Base-by-base conservation (phyloP, 306 rosid genomes). In the Mucuna pruriens region DNA sequence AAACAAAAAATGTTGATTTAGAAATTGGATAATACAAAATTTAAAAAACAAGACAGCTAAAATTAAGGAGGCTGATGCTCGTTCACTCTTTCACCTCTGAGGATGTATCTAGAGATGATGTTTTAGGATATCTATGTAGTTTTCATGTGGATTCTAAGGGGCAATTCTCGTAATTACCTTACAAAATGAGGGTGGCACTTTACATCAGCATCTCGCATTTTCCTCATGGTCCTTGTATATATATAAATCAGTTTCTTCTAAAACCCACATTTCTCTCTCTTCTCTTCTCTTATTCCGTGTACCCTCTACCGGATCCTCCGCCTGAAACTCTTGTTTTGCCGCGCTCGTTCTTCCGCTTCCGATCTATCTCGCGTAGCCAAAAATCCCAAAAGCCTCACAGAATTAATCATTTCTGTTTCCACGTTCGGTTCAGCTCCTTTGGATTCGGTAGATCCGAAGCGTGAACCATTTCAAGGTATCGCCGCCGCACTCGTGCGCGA, bases 291-390 rank as follows among this genome's bases (percentile, higher is more conserved):
- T 6, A 16, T 62, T 40, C 77, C 55, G 63, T 78, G 83, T 39
- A 23, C 29, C 34, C 68, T 67, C 29, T 1, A n/a, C 71, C 26
- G 48, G 73, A 36, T 81, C 86, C 88, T 89, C 92, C 87, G 86
- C 77, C 73, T 16, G 38, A 58, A 64, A 25, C 72, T 61, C 67
- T 66, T 33, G 77, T 64, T 31, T 40, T 11, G 9, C 19, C 23
- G 45, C 12, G 74, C 71, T 57, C 39, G 44, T 70, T 65, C n/a
- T 70, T 22, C 12, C 19, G 31, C 74, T 60, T 40, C 26, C 42
- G 85, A 80, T 85, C 82, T 26, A 71, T 29, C 16, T 54, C 11
- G 11, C 60, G 12, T 17, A 16, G 16, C 34, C 3, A 3, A 10
- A 29, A 11, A 60, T 12, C 9, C 0, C 51, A 6, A 19, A 61